Percentiles rank a stretch among this genome's conserved stretches.
Conservation (phyloP, 306 rosid genomes). For the Crotalaria pallida region DNA sequence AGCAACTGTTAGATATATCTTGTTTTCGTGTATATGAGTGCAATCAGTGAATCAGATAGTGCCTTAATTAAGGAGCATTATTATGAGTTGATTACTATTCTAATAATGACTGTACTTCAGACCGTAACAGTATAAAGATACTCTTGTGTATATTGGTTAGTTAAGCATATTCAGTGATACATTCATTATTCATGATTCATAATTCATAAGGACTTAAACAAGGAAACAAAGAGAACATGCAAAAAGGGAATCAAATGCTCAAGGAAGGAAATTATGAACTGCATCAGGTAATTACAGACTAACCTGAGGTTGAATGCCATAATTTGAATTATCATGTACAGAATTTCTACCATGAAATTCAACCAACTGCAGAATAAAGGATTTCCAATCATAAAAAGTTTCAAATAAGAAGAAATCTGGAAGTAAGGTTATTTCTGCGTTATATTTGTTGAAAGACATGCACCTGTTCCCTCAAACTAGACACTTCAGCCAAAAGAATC, state of each 20-base stretch:
- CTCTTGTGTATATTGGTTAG: neutral
- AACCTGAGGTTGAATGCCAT: constrained; percentile 52
- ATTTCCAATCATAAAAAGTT: constrained; percentile 1
- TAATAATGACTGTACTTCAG: neutral
- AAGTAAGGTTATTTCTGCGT: neutral
- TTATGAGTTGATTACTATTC: neutral
- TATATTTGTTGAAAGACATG: constrained; percentile 20
- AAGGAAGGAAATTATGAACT: constrained; percentile 5
- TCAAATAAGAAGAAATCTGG: constrained; percentile 23
- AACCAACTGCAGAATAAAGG: constrained; percentile 54
- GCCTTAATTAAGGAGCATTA: neutral
- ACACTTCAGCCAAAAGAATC: constrained; percentile 60
- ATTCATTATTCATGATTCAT: no score
- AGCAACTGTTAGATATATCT: constrained; percentile 3
- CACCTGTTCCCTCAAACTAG: constrained; percentile 75
- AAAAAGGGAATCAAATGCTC: neutral
- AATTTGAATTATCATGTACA: constrained; percentile 30
- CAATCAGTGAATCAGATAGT: constrained; percentile 3
- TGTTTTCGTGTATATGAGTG: neutral
- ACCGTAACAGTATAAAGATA: constrained; percentile 6
- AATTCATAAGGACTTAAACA: neutral
- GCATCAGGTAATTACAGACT: constrained; percentile 23
- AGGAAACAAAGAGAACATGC: neutral
- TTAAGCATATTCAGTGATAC: neutral
- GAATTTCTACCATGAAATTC: constrained; percentile 60